Conservation (phyloP, 2,329 filamentous ascomycete species). For the Paecilomyces variotii region DNA sequence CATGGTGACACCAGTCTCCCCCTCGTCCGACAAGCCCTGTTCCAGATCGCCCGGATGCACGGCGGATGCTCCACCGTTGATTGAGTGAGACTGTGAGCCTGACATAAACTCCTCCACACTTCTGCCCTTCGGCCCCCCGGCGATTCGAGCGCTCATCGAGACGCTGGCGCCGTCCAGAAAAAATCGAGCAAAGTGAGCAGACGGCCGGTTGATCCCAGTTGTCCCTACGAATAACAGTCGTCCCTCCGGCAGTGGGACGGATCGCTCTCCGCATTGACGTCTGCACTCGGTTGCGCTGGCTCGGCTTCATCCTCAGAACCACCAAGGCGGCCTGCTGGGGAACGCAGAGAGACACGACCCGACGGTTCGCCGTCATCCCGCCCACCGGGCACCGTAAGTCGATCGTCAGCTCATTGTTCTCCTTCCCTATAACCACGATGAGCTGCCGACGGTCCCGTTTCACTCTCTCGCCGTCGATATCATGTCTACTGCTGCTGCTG, state of each 20-base stretch:
- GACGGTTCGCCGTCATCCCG: neutral
- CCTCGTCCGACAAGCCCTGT: neutral
- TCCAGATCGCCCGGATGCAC: neutral
- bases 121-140: neutral
- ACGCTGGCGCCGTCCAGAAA: neutral
- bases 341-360: neutral
- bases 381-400: neutral
- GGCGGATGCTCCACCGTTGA: neutral
- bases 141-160: neutral
- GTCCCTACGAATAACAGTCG: neutral
- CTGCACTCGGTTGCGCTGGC: neutral
- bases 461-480: neutral
- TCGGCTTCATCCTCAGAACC: neutral
- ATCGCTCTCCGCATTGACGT: neutral
- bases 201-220: neutral
- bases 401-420: neutral
- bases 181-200: neutral
- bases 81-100: neutral
- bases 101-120: slow-evolving; percentile 1
- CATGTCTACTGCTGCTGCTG: slow-evolving; percentile 3
- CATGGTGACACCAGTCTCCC: neutral
- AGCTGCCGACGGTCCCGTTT: neutral
- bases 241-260: too few relatives aligned
- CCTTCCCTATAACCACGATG: neutral
- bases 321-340: neutral